Base-by-base conservation (phyloP, 2,329 filamentous ascomycete species). In the Ploettnerulaceae sp. region DNA sequence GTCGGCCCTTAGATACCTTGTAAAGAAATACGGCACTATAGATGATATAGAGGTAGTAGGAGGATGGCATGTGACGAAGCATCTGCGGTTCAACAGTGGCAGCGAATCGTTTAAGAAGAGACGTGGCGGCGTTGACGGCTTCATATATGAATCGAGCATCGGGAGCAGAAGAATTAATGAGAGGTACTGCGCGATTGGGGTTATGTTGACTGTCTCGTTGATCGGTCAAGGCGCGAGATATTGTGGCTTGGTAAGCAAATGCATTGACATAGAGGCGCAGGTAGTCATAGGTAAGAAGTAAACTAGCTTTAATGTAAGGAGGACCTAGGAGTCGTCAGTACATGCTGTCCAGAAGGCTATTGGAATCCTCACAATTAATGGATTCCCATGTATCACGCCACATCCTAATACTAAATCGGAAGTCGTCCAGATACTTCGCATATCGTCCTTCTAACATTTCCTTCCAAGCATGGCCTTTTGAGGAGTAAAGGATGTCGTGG, bases 381-480 rank as follows among this genome's bases (percentile, higher is more conserved):
- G 76, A 77, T 1, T 81, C 81, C 82, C 83, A 86, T 1, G 78
- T 74, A 33, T 79, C 76, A 56, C 86, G 84, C 83, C 84, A 87
- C 35, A 77, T 77, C 45, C 82, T 74, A 8, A 86, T 81, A 2
- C 81, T 80, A 1, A 76, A 74, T 3, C 82, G 75, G 54, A 86
- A 86, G 58, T 87, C 84, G 56, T 87, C 84, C 52, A 87, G 82
- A 54, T 86, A 86, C 59, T 86, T 81, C 51, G 86, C 83, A 59
- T 86, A 86, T 55, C 84, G 79, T 1, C 83, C 83, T 58, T 81
- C 81, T 21, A 84, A 69, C 66, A 86, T 84, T 51, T 82, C 76
- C 47, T 86, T 79, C 60, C 82, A 81, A 46, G 81, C 81, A 32
- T 82, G 81, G 14, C 79, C 79, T 41, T 81, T 82, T 5, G 83